Base-by-base conservation (phyloP, 768 basidiomycete species). In the Boletus subcaerulescens region DNA sequence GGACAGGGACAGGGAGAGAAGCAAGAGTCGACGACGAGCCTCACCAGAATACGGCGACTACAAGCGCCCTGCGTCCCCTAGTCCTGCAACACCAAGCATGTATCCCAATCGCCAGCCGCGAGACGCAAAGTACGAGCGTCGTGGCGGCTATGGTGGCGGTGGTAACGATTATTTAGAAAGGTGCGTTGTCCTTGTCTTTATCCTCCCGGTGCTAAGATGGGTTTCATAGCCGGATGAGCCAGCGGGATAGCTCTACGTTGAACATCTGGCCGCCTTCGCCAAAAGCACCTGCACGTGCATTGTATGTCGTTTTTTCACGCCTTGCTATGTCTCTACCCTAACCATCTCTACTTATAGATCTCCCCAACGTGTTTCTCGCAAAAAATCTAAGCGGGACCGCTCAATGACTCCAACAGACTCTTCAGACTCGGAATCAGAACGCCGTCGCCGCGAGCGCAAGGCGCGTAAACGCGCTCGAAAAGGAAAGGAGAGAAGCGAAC, bases 191-290 rank as follows among this genome's bases (percentile, higher is more conserved):
- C 15, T 26, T 17, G 10, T 26, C 53, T 29, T 29, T 8, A 33
- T 40, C 15, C 14, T 51, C 0, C 7, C 31, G 18, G 31, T 48
- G 8, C 46, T 60, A 35, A 52, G 1, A n/a, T 15, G 17, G 5
- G 1, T 32, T 42, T 53, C 48, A 1, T 56, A 93, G 91, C 61
- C 91, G 92, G 32, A 77, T 89, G 52, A 65, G 76, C 45, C 85
- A 92, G 66, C 77, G 92, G 45, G 83, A 83, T 60, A 75, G 61
- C 5, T 80, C 72, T 10, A 77, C 76, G 6, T 68, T 84, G 2
- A 78, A 79, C 60, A 77, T 91, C n/a, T 94, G 92, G 92, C 92
- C 92, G 2, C 71, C 83, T 4, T 93, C 92, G 3, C 92, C 92
- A 0, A 87, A 86, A 59, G 81, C 77, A 11, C 83, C 84, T 51